These are phyloP conservation scores for Leccinum disarticulatum DNA, from an alignment of 768 basidiomycete genomes.

Conservation along the genomic window DNA sequence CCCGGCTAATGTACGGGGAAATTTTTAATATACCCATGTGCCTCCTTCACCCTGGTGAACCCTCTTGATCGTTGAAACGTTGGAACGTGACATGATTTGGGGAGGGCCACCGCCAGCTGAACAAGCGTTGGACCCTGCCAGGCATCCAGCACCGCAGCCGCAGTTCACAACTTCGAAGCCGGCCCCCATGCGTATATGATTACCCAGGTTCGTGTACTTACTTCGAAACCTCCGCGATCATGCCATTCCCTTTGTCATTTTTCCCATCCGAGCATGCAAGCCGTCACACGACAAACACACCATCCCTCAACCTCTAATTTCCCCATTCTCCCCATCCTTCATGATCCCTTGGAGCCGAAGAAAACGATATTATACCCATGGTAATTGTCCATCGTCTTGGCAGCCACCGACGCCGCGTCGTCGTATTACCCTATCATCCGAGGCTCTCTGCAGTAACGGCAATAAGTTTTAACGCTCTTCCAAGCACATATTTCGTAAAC, in stretches of 20 bases:
- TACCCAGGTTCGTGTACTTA: background rate
- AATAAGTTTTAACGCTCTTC: background rate
- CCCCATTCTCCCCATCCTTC: background rate
- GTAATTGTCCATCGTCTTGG: background rate
- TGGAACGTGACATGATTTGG: background rate
- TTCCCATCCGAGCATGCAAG: background rate
- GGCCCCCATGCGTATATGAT: background rate
- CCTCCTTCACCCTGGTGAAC: background rate
- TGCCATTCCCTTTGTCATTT: background rate
- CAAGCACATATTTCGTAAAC: background rate
- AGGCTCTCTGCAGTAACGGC: background rate
- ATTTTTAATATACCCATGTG: background rate
- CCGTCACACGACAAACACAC: background rate
- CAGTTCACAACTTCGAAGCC: background rate
- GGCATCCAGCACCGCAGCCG: background rate
- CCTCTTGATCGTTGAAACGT: background rate
- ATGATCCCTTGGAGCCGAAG: background rate
- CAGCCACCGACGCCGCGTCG: background rate
- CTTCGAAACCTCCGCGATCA: background rate
- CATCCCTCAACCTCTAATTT: no score
- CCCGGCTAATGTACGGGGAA: conserved; percentile 1
- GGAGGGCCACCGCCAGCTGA: background rate
- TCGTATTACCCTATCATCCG: background rate
- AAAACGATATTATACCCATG: background rate
- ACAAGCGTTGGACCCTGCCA: background rate